A percentile compares a stretch with the other conserved stretches of the same genome.
Evolutionary conservation across 805 yeast genomes (phyloP).

Genomic region (Candida chilensis): DNA sequence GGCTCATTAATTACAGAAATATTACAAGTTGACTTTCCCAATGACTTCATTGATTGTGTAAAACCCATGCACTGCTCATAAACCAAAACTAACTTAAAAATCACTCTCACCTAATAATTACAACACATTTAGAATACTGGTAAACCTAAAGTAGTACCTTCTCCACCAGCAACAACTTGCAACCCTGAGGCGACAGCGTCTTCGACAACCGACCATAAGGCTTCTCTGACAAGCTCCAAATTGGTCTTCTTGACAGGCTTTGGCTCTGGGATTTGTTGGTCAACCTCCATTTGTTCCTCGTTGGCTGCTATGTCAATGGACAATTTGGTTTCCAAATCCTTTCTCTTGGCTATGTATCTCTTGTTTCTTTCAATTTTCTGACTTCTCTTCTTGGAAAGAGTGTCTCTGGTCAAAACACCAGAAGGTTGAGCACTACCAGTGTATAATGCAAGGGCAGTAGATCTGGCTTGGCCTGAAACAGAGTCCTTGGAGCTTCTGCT

Average conservation of each 20-base stretch:
- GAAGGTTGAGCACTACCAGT: slow-evolving; percentile 17
- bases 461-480: slow-evolving; percentile 24
- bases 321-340: slow-evolving; percentile 22
- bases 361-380: slow-evolving; percentile 74
- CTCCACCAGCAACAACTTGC: slow-evolving; percentile 36
- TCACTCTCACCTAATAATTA: slow-evolving; percentile 1
- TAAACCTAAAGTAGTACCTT: slow-evolving; percentile 82
- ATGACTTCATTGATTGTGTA: not conserved
- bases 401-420: slow-evolving; percentile 39
- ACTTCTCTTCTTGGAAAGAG: slow-evolving; percentile 70
- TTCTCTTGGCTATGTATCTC: slow-evolving; percentile 57
- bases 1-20: not conserved
- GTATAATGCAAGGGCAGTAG: slow-evolving; percentile 33
- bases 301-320: slow-evolving; percentile 39
- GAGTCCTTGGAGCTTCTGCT: slow-evolving; percentile 35
- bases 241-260: slow-evolving; percentile 11
- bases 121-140: slow-evolving; percentile 36
- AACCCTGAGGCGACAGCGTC: slow-evolving; percentile 41
- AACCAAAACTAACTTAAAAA: slow-evolving; percentile 1
- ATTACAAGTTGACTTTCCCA: too few relatives aligned
- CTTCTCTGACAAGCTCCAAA: slow-evolving; percentile 46
- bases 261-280: slow-evolving; percentile 16
- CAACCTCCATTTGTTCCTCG: slow-evolving; percentile 45
- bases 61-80: not conserved
- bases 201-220: slow-evolving; percentile 66